Base-by-base conservation (phyloP, 108 stramenopile species). In the Schizochytrium sp. region DNA sequence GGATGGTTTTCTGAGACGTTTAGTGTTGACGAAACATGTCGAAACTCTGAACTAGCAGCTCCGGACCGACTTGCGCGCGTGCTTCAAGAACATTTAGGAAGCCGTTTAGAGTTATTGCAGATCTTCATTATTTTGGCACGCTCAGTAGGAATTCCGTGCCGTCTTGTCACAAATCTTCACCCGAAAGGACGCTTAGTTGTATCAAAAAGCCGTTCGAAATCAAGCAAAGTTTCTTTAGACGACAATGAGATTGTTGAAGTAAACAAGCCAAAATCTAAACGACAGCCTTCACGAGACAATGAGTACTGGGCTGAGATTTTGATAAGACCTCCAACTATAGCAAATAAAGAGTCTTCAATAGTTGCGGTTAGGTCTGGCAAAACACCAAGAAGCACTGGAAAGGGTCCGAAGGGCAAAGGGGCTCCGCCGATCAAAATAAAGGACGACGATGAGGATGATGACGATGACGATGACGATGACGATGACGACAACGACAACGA, bases 61-160 rank as follows among this genome's bases (percentile, higher is more conserved):
- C 28, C 64, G 8, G 76, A 83, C 28, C 47, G 50, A 5, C 47
- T 83, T 17, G 76, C 47, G 15, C 50, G 55, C 13, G 76, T 83
- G 47, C 53, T 83, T 83, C 50, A 38, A 56, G 53, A 49, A 13
- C 47, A 53, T 10, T 10, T 55, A 42, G 76, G 76, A 47, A 83
- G 50, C 53, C 76, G 53, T 49, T n/a, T 83, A 1, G 50, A 83
- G 76, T 53, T 83, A 47, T 13, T 50, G 15, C 5, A 38, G 47
- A 53, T 83, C 53, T 55, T 83, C 47, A 55, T 83, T 10, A 53
- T 53, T 17, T 40, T 83, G 4, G 76, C 76, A 13, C 47, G 76
- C 15, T 83, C 76, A 5, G 76, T 83, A 10, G 76, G 76, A 17
- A 83, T 55, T 28, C 50, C 50, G 47, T 49, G 50, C 28, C 10